Evolutionary conservation across 306 rosid genomes (phyloP).

Genomic region (Pueraria montana): DNA sequence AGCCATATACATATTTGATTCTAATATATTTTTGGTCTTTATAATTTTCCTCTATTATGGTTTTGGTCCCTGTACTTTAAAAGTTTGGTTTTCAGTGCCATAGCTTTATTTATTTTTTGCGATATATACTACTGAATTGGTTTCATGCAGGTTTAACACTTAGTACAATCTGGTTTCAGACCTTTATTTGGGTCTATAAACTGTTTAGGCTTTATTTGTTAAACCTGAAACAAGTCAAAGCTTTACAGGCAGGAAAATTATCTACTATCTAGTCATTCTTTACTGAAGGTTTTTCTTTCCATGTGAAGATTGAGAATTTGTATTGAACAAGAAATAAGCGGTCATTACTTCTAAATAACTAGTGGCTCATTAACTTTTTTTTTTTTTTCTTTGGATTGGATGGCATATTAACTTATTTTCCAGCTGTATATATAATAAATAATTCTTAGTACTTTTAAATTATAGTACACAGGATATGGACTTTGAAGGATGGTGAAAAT

Average conservation of each 20-base stretch:
- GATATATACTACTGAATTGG: neutral
- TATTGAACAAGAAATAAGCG: too few relatives aligned
- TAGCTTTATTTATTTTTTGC: neutral
- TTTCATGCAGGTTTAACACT: neutral
- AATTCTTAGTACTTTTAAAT: too few relatives aligned
- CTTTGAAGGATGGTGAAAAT: too few relatives aligned
- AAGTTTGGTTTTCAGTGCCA: neutral
- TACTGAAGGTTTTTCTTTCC: neutral
- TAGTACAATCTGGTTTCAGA: neutral
- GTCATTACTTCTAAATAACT: too few relatives aligned
- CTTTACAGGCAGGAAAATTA: neutral
- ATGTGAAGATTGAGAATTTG: too few relatives aligned
- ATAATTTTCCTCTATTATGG: neutral
- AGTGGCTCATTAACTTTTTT: too few relatives aligned
- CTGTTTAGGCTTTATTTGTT: neutral
- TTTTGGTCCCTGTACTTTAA: neutral
- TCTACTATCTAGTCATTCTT: too few relatives aligned
- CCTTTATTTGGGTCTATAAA: neutral
- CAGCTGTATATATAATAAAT: too few relatives aligned
- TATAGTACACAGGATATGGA: too few relatives aligned
- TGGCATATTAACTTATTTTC: too few relatives aligned
- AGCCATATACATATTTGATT: slow-evolving; percentile 14
- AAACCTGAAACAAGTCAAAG: neutral
- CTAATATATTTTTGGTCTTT: neutral
- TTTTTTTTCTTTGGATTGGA: too few relatives aligned